Base-by-base conservation (phyloP, 208 protist genomes). In the Leishmania mexicana region DNA sequence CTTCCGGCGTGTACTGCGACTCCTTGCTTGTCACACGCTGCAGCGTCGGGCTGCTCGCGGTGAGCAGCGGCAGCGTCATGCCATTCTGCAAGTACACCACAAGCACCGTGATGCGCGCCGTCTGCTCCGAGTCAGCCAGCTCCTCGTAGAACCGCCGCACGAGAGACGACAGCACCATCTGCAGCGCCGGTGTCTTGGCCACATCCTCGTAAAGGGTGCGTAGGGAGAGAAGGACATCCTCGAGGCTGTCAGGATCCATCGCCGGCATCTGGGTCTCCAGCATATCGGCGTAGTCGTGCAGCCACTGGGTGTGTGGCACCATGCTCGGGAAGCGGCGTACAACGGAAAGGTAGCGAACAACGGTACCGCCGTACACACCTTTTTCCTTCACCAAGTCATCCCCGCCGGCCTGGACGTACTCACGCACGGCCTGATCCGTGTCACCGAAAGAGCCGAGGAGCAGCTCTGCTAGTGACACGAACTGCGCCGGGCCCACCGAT, bases 51-150 rank as follows among this genome's bases (percentile, higher is more conserved):
- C 87, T 88, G 57, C 78, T 74, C 21, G 81, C 78, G 4, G 88
- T 95, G 24, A 97, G 73, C 75, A 91, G 84, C 40, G 94, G 90
- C 31, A 88, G 81, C 17, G 67, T 77, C 90, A 94, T 94, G 75
- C 94, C 94, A 62, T 83, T 71, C 85, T 97, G 94, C 67, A 96
- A 77, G 71, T 93, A 87, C 15, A 90, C 91, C 5, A 96, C 75
- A 40, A 97, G 83, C 24, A 97, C 90, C 51, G 89, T 94, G 28
- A 92, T 76, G 62, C 92, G 88, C 51, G 94, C 94, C 13, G 84
- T 82, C 45, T 89, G 83, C 76, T 90, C 90, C 2, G 88, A 75
- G 31, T 85, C 86, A 1, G 77, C 79, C 28, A 80, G 17, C 53
- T 24, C 8, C 21, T 65, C 70, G 72, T 90, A 92, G 53, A 78